Percentiles rank a stretch among this genome's conserved stretches.
Evolutionary conservation across 2,329 filamentous ascomycete genomes (phyloP).

Genomic region (Helotiales sp.): DNA sequence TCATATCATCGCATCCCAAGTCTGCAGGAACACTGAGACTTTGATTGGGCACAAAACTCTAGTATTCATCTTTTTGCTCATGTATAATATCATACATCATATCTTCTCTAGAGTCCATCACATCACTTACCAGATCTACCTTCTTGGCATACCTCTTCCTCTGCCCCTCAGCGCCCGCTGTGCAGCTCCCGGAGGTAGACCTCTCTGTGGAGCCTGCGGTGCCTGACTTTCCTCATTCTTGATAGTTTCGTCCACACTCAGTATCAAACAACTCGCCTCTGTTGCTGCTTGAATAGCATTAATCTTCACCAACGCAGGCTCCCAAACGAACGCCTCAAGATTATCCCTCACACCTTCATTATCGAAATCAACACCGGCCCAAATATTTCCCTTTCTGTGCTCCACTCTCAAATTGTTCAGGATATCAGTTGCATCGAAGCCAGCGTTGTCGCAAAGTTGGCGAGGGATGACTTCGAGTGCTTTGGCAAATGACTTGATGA

Average conservation of each 20-base stretch:
- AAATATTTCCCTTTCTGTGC: slow-evolving; percentile 88
- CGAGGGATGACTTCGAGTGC: slow-evolving; percentile 95
- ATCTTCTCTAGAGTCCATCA: neutral
- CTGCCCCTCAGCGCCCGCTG: slow-evolving; percentile 83
- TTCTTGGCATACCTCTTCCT: slow-evolving; percentile 84
- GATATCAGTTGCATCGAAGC: slow-evolving; percentile 97
- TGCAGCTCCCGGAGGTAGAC: slow-evolving; percentile 77
- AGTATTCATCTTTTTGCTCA: slow-evolving; percentile 1
- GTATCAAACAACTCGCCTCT: slow-evolving; percentile 91
- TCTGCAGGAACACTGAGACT: neutral
- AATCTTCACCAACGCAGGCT: slow-evolving; percentile 92
- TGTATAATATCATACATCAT: slow-evolving; percentile 17
- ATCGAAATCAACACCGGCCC: slow-evolving; percentile 95
- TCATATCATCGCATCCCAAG: neutral
- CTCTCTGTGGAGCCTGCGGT: slow-evolving; percentile 77
- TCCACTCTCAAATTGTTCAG: slow-evolving; percentile 94
- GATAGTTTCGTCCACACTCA: slow-evolving; percentile 98
- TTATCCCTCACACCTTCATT: slow-evolving; percentile 93
- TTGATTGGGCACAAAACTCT: neutral
- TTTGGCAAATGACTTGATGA: slow-evolving; percentile 98
- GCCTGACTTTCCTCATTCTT: slow-evolving; percentile 91
- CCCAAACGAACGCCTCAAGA: slow-evolving; percentile 95
- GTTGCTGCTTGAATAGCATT: slow-evolving; percentile 96
- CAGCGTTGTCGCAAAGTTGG: slow-evolving; percentile 97
- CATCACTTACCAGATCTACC: slow-evolving; percentile 20